These are phyloP conservation scores for Mortierella sp. DNA, from an alignment of 371 early-diverging fungal species.

Conservation along the genomic window DNA sequence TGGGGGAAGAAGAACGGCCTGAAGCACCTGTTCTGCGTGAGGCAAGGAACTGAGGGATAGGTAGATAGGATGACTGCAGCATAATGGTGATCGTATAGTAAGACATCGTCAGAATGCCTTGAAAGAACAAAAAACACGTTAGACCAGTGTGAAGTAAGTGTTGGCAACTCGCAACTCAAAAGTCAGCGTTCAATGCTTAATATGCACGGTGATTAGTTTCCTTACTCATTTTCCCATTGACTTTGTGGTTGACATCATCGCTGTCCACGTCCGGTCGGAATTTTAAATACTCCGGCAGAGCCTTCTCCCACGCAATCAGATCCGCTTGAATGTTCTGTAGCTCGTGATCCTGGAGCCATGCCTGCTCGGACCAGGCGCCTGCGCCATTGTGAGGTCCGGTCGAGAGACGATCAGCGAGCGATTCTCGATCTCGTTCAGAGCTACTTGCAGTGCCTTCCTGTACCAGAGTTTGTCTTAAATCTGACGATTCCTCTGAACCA, in stretches of 20 bases:
- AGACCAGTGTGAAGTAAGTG: background rate
- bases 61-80: constrained; percentile 44
- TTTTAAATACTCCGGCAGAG: constrained; percentile 18
- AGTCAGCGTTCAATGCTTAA: too few species aligned
- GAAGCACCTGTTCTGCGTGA: background rate
- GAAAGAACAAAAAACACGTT: background rate
- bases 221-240: constrained; percentile 51
- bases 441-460: too few species aligned
- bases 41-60: constrained; percentile 14
- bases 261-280: constrained; percentile 39
- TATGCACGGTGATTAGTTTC: too few species aligned
- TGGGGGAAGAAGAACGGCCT: background rate
- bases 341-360: constrained; percentile 38
- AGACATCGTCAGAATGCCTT: constrained; percentile 28
- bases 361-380: constrained; percentile 32
- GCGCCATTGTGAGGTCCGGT: background rate
- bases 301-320: constrained; percentile 42
- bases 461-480: too few species aligned
- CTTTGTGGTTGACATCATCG: constrained; percentile 32
- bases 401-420: background rate
- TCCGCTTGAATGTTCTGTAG: constrained; percentile 41
- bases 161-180: background rate
- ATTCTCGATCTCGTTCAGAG: background rate
- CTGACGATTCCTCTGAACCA: background rate
- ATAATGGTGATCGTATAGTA: constrained; percentile 50